Evolutionary conservation across 2,329 filamentous ascomycete species (phyloP).

Genomic region (Incumbomyces lentus): DNA sequence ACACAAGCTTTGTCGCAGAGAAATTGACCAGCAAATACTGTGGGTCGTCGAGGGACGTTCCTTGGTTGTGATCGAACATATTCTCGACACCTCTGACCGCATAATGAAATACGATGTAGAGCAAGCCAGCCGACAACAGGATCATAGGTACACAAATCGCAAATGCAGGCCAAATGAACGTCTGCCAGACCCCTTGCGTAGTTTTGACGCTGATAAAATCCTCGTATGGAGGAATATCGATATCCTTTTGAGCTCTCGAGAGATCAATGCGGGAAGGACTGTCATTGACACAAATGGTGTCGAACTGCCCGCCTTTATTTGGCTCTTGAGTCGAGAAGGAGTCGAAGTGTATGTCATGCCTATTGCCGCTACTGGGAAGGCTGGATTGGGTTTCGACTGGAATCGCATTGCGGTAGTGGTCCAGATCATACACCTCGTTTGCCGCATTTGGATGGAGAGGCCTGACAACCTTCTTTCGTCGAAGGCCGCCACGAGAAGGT

Average conservation of each 20-base stretch:
- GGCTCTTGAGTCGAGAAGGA: too few relatives aligned
- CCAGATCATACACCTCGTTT: too few relatives aligned
- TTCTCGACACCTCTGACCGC: conserved; percentile 9
- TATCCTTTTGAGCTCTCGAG: background rate
- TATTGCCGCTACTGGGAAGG: too few relatives aligned
- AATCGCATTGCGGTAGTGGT: too few relatives aligned
- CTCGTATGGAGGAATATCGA: background rate
- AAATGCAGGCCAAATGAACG: conserved; percentile 13
- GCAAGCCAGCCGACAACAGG: conserved; percentile 12
- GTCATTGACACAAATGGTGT: too few relatives aligned
- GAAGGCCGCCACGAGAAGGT: too few relatives aligned
- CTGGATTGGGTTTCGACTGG: too few relatives aligned
- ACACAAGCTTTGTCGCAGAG: conserved; percentile 18
- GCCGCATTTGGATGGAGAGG: too few relatives aligned
- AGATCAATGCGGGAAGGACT: too few relatives aligned
- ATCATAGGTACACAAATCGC: conserved; percentile 17
- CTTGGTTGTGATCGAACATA: conserved; percentile 6
- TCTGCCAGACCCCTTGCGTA: background rate
- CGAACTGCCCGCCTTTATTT: too few relatives aligned
- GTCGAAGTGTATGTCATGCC: too few relatives aligned
- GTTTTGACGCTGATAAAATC: background rate
- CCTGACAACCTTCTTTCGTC: too few relatives aligned
- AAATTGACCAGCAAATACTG: conserved; percentile 17
- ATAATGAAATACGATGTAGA: conserved; percentile 18
- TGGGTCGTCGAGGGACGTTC: conserved; percentile 9